Conservation (phyloP, 371 early-diverging fungal species). For the Mucor lusitanicus region DNA sequence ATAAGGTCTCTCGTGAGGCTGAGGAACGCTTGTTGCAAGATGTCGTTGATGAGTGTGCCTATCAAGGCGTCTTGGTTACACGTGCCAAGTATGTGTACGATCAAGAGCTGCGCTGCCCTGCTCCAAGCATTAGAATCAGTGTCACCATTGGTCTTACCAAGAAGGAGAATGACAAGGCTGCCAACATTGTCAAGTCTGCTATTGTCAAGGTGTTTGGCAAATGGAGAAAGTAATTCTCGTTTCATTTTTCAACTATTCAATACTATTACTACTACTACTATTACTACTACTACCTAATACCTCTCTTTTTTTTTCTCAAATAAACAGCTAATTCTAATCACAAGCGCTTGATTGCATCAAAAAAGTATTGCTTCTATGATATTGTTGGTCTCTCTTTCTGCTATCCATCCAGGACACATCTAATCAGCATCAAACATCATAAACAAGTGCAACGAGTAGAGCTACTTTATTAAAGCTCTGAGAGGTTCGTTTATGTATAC, state of each 20-base stretch:
- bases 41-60: conserved; percentile 78
- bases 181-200: conserved; percentile 60
- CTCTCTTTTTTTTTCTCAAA: background rate
- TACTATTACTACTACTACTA: background rate
- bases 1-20: conserved; percentile 50
- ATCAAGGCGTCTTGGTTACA: conserved; percentile 79
- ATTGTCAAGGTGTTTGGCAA: conserved; percentile 58
- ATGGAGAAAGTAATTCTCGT: conserved; percentile 41
- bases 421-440: background rate
- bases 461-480: too few relatives aligned
- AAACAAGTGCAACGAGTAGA: background rate
- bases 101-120: conserved; percentile 77
- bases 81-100: conserved; percentile 84
- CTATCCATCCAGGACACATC: background rate
- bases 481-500: too few relatives aligned
- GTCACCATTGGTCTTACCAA: conserved; percentile 76
- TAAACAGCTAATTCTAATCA: background rate
- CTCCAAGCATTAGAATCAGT: conserved; percentile 83
- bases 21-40: conserved; percentile 77
- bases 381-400: too few relatives aligned
- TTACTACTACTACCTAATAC: background rate
- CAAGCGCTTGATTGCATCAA: too few relatives aligned
- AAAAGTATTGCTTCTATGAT: too few relatives aligned
- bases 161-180: conserved; percentile 87
- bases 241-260: background rate